Percentiles rank a stretch among this genome's conserved stretches.
These are phyloP conservation scores for Penicillium subrubescens DNA, from an alignment of 495 filamentous ascomycete species.

Conservation along the genomic window DNA sequence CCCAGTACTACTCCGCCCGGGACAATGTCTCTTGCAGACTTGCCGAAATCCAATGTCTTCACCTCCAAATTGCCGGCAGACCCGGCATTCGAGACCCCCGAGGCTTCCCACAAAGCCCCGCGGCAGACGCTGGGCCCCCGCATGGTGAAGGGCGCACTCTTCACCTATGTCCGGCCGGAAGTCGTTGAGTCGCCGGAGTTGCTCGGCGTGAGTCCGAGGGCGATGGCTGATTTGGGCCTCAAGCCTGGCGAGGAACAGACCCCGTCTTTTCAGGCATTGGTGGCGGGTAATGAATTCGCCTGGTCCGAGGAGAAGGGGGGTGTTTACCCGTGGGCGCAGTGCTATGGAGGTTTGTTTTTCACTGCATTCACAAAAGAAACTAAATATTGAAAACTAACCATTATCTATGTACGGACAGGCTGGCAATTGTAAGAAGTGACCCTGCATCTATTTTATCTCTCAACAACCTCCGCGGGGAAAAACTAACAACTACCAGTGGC, in stretches of 20 bases:
- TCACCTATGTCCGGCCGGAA: conserved; percentile 88
- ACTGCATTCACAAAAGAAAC: background rate
- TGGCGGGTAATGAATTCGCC: conserved; percentile 77
- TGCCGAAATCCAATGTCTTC: conserved; percentile 87
- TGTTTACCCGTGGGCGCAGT: conserved; percentile 96
- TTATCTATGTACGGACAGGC: conserved; percentile 32
- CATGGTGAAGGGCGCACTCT: conserved; percentile 81
- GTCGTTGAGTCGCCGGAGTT: conserved; percentile 69
- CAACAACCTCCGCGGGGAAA: background rate
- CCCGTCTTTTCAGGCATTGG: conserved; percentile 72
- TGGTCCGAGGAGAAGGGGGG: conserved; percentile 61
- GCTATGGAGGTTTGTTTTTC: conserved; percentile 73
- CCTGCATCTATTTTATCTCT: background rate
- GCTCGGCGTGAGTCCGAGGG: conserved; percentile 73
- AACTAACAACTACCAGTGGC: conserved; percentile 46
- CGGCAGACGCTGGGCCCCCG: conserved; percentile 76
- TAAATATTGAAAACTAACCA: background rate
- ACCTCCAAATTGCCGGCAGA: conserved; percentile 80
- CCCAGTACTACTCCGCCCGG: conserved; percentile 20
- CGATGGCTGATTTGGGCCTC: conserved; percentile 78
- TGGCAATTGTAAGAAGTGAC: conserved; percentile 55
- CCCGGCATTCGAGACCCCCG: conserved; percentile 75
- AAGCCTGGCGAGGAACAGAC: conserved; percentile 63
- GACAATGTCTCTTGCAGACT: conserved; percentile 57
- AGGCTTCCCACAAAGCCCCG: conserved; percentile 75